A percentile compares a stretch with the other conserved stretches of the same genome.
Evolutionary conservation across 345 rosid genomes (phyloP).

Genomic region (Garcia nutans): DNA sequence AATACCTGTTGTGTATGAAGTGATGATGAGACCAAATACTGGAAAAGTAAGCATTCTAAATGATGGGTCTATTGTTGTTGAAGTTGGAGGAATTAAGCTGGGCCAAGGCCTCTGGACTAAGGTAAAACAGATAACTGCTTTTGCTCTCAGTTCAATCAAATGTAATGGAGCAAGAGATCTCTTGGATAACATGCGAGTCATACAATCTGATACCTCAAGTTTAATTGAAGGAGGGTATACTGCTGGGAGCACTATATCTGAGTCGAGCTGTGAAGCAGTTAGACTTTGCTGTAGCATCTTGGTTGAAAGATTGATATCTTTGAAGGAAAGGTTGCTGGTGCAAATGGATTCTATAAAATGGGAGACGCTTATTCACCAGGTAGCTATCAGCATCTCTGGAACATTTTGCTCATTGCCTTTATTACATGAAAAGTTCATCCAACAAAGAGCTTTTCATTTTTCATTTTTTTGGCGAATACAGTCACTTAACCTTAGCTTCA

Average conservation of each 20-base stretch:
- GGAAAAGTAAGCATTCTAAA: slow-evolving; percentile 81
- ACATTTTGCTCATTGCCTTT: not conserved
- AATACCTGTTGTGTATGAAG: slow-evolving; percentile 56
- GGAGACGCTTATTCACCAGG: slow-evolving; percentile 74
- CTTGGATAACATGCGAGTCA: slow-evolving; percentile 60
- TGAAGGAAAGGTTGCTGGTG: slow-evolving; percentile 47
- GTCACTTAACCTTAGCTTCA: not conserved
- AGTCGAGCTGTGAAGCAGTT: slow-evolving; percentile 77
- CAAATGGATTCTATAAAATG: slow-evolving; percentile 55
- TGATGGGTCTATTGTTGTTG: slow-evolving; percentile 87
- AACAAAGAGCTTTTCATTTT: too few relatives aligned
- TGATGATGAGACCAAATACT: slow-evolving; percentile 50
- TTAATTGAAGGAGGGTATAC: slow-evolving; percentile 76
- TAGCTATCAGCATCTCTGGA: slow-evolving; percentile 22
- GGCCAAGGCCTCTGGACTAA: slow-evolving; percentile 98
- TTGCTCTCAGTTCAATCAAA: slow-evolving; percentile 60
- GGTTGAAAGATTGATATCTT: slow-evolving; percentile 59
- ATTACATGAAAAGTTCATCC: too few relatives aligned
- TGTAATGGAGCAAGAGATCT: slow-evolving; percentile 45
- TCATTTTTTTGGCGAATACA: too few relatives aligned
- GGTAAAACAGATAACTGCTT: slow-evolving; percentile 88
- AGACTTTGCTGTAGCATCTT: slow-evolving; percentile 65
- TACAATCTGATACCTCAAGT: slow-evolving; percentile 71
- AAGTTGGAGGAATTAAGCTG: slow-evolving; percentile 86
- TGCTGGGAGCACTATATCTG: slow-evolving; percentile 85